Evolutionary conservation across 169 alveolate genomes (phyloP).

Genomic region (Cryptosporidium tyzzeri): DNA sequence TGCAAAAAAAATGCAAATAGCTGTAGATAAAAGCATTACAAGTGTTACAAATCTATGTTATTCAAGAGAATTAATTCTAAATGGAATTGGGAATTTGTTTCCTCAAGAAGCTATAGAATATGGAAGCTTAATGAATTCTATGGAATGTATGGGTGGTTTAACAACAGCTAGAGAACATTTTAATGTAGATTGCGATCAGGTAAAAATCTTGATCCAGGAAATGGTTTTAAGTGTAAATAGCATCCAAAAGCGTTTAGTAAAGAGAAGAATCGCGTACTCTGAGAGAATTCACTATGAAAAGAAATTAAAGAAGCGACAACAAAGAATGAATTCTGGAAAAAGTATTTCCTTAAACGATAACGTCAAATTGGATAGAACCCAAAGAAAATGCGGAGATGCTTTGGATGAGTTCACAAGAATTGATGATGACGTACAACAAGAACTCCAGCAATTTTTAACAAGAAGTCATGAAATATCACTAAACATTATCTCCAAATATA

Average conservation of each 20-base stretch:
- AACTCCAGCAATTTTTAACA: constrained; percentile 57
- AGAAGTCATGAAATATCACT: constrained; percentile 58
- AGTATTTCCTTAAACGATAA: constrained; percentile 58
- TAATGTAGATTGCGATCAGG: constrained; percentile 63
- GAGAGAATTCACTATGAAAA: constrained; percentile 70
- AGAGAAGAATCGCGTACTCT: constrained; percentile 72
- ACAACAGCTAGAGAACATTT: constrained; percentile 66
- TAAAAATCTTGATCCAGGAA: constrained; percentile 53
- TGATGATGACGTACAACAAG: constrained; percentile 73
- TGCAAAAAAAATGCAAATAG: constrained; percentile 47
- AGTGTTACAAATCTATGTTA: constrained; percentile 5
- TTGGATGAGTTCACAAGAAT: constrained; percentile 73
- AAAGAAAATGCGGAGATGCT: constrained; percentile 73
- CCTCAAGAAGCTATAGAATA: constrained; percentile 69
- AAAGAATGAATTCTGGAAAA: constrained; percentile 54
- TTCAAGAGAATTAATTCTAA: constrained; percentile 43
- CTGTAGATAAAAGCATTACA: constrained; percentile 52
- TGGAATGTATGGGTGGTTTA: constrained; percentile 63
- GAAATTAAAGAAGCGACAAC: constrained; percentile 60
- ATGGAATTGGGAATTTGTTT: constrained; percentile 32
- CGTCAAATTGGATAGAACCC: constrained; percentile 70
- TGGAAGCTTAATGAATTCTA: constrained; percentile 64
- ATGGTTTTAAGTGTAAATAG: constrained; percentile 61
- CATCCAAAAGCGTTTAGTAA: constrained; percentile 48
- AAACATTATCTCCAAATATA: constrained; percentile 43